Evolutionary conservation across 768 basidiomycete genomes (phyloP).

Genomic region (Royoungia palumana): DNA sequence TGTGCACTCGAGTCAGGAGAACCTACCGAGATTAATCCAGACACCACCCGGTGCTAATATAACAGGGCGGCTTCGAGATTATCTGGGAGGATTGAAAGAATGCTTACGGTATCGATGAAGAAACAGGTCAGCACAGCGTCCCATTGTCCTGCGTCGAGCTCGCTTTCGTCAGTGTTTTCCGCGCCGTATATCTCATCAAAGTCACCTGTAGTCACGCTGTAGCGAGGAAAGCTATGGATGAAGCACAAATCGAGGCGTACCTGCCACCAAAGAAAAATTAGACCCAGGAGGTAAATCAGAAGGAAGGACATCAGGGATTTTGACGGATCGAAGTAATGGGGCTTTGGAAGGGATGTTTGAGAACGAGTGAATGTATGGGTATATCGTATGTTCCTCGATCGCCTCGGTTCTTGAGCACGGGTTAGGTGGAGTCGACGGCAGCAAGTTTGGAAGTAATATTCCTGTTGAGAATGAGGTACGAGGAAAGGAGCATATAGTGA

Average conservation of each 20-base stretch:
- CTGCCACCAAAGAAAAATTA: slow-evolving; percentile 84
- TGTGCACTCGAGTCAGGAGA: too few relatives aligned
- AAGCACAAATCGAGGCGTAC: slow-evolving; percentile 34
- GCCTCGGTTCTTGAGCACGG: slow-evolving; percentile 50
- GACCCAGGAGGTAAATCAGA: slow-evolving; percentile 60
- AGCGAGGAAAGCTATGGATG: not conserved
- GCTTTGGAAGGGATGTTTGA: slow-evolving; percentile 66
- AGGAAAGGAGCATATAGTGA: slow-evolving; percentile 90
- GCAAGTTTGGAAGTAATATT: slow-evolving; percentile 32
- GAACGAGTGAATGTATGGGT: slow-evolving; percentile 91
- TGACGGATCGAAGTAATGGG: slow-evolving; percentile 62
- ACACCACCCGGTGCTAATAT: too few relatives aligned
- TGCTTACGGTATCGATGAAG: slow-evolving; percentile 88
- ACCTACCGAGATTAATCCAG: too few relatives aligned
- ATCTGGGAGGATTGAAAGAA: not conserved
- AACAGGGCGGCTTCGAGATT: too few relatives aligned
- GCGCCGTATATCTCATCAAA: slow-evolving; percentile 88
- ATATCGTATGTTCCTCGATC: slow-evolving; percentile 69
- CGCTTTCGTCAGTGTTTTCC: slow-evolving; percentile 45
- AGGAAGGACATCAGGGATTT: slow-evolving; percentile 83
- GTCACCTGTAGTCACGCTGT: slow-evolving; percentile 52
- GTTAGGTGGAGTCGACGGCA: not conserved
- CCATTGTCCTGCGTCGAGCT: slow-evolving; percentile 78
- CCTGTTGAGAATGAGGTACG: slow-evolving; percentile 86
- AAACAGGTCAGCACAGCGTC: slow-evolving; percentile 93